Evolutionary conservation across 2,329 filamentous ascomycete species (phyloP).

Genomic region (Cercospora sesami): DNA sequence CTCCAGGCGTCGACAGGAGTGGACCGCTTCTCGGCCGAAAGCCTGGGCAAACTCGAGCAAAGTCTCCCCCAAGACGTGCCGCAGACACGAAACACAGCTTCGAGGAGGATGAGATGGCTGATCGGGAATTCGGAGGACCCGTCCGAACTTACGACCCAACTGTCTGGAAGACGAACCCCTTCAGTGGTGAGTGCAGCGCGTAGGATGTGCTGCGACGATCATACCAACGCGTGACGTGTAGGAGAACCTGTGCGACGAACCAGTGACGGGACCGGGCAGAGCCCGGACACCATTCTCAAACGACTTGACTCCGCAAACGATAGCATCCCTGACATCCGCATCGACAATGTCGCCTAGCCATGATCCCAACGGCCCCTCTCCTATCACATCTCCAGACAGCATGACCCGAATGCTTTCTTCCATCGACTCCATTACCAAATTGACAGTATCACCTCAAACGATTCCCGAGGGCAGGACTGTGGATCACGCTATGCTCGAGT

Average conservation of each 20-base stretch:
- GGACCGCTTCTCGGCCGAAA: conserved; percentile 21
- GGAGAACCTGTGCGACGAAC: conserved; percentile 31
- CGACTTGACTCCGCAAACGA: conserved; percentile 26
- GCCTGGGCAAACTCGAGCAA: conserved; percentile 25
- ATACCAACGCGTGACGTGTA: conserved; percentile 24
- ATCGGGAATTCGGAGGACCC: conserved; percentile 27
- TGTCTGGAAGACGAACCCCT: conserved; percentile 36
- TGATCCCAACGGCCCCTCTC: conserved; percentile 26
- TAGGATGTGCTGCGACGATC: conserved; percentile 12
- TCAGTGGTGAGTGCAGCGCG: conserved; percentile 34
- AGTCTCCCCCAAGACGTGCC: conserved; percentile 36
- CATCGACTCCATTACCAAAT: conserved; percentile 35
- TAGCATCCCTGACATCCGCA: conserved; percentile 38
- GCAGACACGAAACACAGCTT: conserved; percentile 31
- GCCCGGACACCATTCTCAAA: conserved; percentile 21
- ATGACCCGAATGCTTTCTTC: conserved; percentile 31
- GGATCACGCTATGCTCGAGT: conserved; percentile 30
- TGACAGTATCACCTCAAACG: conserved; percentile 36
- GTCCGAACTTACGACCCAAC: conserved; percentile 28
- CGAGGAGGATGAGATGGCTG: conserved; percentile 35
- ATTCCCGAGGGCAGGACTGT: conserved; percentile 34
- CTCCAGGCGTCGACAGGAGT: conserved; percentile 24
- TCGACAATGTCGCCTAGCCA: conserved; percentile 35
- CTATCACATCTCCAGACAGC: conserved; percentile 28
- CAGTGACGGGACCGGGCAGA: conserved; percentile 23